Evolutionary conservation across 2,329 filamentous ascomycete species (phyloP), one percentile per base, ranked within the genome.

Genomic region (Aspergillus neotritici): DNA sequence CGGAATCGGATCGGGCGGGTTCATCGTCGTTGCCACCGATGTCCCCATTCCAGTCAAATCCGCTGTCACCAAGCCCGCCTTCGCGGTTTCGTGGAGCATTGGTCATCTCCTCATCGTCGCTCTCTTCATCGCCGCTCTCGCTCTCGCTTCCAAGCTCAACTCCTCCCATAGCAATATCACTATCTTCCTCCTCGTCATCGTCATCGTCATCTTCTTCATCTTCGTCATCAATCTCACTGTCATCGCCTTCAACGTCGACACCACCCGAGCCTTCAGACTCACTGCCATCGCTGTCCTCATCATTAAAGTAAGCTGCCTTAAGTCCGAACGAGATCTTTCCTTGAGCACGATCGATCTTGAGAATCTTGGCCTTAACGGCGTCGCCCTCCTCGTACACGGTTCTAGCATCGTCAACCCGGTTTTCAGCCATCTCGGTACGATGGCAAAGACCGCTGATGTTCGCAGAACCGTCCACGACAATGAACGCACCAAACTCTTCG

Each of bases 361-460:
- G 67, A 12, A 98, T 76, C 63, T 87, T 86, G 11, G 91, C 91
- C 72, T 97, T 97, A 50, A 98, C 93, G n/a, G 75, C 72, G 66
- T 98, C 93, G 10, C 90, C 93, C 58, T 89, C 87, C 48, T 82
- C 85, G 66, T 95, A 97, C 32, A 98, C 75, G 59, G 89, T 91
- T 50, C 80, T 82, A n/a, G 90, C 86, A 69, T 97, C 87, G 40
- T 86, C 77, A 16, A 96, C 82, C 4, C 77, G 71, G 55, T 84
- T 83, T 53, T 95, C 88, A 0, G 93, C 90, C 77, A 98, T 89
- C 63, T 98, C 84, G 51, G 83, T 91, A 49, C 86, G 81, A 65
- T 98, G 93, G 64, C 91, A 97, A 8, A 98, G 77, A 49, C 93
- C 93, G 55, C 91, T 94, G 49, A 98, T 81, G 54, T 94, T 94